These are phyloP conservation scores for Solanum chacoense DNA, from an alignment of 305 asterid genomes.

Conservation along the genomic window DNA sequence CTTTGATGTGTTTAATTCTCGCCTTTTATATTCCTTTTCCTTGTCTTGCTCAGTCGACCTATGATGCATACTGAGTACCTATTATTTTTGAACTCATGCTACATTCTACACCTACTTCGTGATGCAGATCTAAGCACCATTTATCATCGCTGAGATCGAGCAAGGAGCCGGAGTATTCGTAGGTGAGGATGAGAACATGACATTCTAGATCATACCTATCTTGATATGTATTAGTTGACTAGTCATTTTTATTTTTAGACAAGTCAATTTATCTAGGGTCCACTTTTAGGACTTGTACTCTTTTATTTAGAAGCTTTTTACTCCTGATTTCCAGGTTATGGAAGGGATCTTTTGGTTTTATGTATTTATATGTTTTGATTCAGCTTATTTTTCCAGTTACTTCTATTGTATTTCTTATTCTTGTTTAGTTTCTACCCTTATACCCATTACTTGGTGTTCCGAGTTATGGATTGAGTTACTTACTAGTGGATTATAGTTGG, in stretches of 20 bases:
- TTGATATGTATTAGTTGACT: not conserved
- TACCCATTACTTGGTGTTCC: not conserved
- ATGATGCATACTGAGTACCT: not conserved
- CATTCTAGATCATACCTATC: not conserved
- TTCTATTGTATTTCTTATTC: not conserved
- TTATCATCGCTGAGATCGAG: not conserved
- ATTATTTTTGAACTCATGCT: not conserved
- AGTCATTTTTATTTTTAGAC: not conserved
- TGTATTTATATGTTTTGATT: not conserved
- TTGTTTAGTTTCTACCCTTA: not conserved
- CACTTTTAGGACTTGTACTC: not conserved
- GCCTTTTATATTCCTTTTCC: no score
- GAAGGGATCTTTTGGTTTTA: not conserved
- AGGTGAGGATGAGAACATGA: not conserved
- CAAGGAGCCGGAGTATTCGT: no score
- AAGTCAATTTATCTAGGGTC: not conserved
- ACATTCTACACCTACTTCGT: not conserved
- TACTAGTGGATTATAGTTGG: not conserved
- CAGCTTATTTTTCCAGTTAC: not conserved
- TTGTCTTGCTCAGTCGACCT: not conserved
- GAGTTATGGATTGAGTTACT: not conserved
- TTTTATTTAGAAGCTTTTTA: not conserved
- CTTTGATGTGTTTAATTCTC: not conserved
- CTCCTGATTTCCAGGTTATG: not conserved
- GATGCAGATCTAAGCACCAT: not conserved